phyloP scores from a whole-genome alignment of 768 basidiomycete genomes.

The Thelephora ganbajun region DNA sequence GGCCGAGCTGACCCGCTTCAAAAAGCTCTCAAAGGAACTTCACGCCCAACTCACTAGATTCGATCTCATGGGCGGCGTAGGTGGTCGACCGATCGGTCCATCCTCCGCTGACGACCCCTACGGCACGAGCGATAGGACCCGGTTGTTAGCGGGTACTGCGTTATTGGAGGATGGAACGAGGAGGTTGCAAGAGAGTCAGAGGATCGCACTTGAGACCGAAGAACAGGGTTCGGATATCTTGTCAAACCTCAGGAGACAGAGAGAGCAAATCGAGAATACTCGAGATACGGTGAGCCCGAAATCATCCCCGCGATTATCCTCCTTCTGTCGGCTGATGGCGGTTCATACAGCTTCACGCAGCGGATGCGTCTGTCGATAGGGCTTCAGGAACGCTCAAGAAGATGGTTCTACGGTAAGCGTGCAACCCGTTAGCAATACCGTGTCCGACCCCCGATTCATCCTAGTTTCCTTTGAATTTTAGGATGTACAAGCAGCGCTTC shows the following conservation, averaged over 20 bases:
- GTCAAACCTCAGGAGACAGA: slow-evolving; percentile 66
- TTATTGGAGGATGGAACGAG: slow-evolving; percentile 74
- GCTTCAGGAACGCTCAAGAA: slow-evolving; percentile 86
- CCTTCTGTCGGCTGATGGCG: not conserved
- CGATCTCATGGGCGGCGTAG: slow-evolving; percentile 44
- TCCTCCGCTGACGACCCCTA: slow-evolving; percentile 71
- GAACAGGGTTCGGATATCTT: slow-evolving; percentile 90
- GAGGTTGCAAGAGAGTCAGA: slow-evolving; percentile 79
- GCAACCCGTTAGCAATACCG: slow-evolving; percentile 1
- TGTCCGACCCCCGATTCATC: slow-evolving; percentile 5
- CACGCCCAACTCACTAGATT: slow-evolving; percentile 56
- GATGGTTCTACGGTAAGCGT: slow-evolving; percentile 84
- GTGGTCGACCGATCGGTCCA: slow-evolving; percentile 21
- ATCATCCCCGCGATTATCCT: not conserved
- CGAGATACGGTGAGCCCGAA: slow-evolving; percentile 59
- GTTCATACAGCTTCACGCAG: slow-evolving; percentile 55
- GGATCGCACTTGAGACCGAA: slow-evolving; percentile 92
- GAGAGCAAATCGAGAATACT: slow-evolving; percentile 91
- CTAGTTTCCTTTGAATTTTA: slow-evolving; percentile 23
- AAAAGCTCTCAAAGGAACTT: slow-evolving; percentile 68
- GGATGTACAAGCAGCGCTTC: slow-evolving; percentile 95
- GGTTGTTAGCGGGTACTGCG: slow-evolving; percentile 66
- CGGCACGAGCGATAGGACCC: slow-evolving; percentile 57
- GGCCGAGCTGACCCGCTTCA: slow-evolving; percentile 59
- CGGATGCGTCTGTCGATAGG: slow-evolving; percentile 81